Base-by-base conservation (phyloP, 331 rosid genomes). In the Prunus yedoensis region DNA sequence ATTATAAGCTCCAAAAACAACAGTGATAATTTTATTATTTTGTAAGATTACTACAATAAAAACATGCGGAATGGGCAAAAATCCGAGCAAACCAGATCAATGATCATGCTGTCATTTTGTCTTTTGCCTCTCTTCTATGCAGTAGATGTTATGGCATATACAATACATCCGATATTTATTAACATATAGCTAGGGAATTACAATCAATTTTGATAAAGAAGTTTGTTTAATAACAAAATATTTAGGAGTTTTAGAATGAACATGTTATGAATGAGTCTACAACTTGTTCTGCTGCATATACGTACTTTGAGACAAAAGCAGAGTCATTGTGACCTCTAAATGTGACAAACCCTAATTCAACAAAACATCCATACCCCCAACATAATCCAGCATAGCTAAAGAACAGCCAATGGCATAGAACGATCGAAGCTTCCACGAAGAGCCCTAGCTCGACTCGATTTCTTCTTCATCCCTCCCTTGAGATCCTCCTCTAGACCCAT, bases 401-500 rank as follows among this genome's bases (percentile, higher is more conserved):
- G 75, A 85, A 87, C 87, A 7, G 81, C 85, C 66, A 84, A 65
- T 62, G 90, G 73, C 68, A 62, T 21, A 0, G 94, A 80, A 12
- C 75, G 81, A 54, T 82, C 80, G 20, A 87, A 78, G 67, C 86
- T 82, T 38, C 84, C 68, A 25, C 78, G 77, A 20, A 80, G 59
- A 38, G 69, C 80, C 72, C 88, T 88, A 17, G 77, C 82, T 45
- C 89, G 78, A 46, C 68, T 43, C 8, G 60, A 53, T 73, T 67
- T 82, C 76, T 83, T 84, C 77, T 75, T 81, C 63, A 41, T 14
- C 32, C 79, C 83, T 54, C 79, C 85, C 75, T 16, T 74, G 57
- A 23, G 23, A 17, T 74, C 86, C 4, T 32, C 78, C 66, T 70
- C 58, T 2, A 23, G 16, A 5, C 52, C 74, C 78, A 18, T 2